Evolutionary conservation across 805 yeast genomes (phyloP).

Genomic region (Metschnikowia drakensbergensis): DNA sequence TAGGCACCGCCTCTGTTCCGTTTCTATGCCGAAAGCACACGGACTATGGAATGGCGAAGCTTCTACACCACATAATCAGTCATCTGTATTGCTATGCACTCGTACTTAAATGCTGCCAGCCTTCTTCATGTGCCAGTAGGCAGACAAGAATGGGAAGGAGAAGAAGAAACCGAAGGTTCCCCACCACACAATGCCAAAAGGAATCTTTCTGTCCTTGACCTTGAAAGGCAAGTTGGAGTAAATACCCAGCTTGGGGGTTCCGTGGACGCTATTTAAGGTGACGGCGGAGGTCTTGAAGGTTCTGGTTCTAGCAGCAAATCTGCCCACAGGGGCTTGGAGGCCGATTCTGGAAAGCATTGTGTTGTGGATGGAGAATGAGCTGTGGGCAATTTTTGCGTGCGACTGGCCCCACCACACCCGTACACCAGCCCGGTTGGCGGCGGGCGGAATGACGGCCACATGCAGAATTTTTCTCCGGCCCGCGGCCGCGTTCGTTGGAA

Average conservation of each 20-base stretch:
- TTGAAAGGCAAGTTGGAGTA: slow-evolving; percentile 93
- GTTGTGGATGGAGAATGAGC: neutral
- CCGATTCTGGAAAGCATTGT: slow-evolving; percentile 27
- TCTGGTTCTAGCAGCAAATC: slow-evolving; percentile 21
- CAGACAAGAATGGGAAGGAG: slow-evolving; percentile 68
- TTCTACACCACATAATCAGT: slow-evolving; percentile 14
- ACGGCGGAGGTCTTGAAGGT: slow-evolving; percentile 47
- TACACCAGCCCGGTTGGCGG: neutral
- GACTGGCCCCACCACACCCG: neutral
- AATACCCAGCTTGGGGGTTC: slow-evolving; percentile 54
- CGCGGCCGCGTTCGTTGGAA: no score
- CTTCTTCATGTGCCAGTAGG: slow-evolving; percentile 82
- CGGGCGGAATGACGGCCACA: no score
- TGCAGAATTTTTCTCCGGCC: no score
- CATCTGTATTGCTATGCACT: slow-evolving; percentile 4
- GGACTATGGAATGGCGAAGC: no score
- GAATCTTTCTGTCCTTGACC: slow-evolving; percentile 90
- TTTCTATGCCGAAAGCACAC: no score
- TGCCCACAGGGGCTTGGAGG: slow-evolving; percentile 17
- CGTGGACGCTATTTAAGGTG: slow-evolving; percentile 32
- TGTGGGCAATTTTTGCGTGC: slow-evolving; percentile 1
- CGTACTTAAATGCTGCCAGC: slow-evolving; percentile 49
- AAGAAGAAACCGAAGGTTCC: slow-evolving; percentile 49
- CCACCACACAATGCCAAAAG: slow-evolving; percentile 79
- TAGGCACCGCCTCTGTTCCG: no score